These are phyloP conservation scores for Erythrobasidium hasegawianum DNA, from an alignment of 1,284 basidiomycete species.

Conservation along the genomic window DNA sequence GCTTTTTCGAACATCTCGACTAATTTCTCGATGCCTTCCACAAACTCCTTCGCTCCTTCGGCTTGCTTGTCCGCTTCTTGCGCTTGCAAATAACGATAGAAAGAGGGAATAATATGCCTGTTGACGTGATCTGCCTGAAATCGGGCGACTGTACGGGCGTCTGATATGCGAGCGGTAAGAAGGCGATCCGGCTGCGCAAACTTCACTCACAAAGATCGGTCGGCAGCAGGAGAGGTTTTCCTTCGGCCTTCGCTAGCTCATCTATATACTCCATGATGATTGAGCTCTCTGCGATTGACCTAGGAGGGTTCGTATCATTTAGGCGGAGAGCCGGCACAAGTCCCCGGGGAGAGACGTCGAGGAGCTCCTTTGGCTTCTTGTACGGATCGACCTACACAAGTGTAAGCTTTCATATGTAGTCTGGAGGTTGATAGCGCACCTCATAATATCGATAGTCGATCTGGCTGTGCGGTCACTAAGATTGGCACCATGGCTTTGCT, in stretches of 20 bases:
- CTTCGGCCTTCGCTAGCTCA: conserved; percentile 55
- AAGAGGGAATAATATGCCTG: conserved; percentile 64
- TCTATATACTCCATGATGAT: conserved; percentile 70
- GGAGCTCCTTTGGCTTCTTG: conserved; percentile 69
- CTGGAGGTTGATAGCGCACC: not conserved
- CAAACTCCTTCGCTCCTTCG: conserved; percentile 59
- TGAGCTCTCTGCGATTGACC: conserved; percentile 61
- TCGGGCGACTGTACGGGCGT: conserved; percentile 51
- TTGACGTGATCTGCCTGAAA: conserved; percentile 67
- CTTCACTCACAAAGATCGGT: conserved; percentile 26
- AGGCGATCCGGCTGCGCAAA: not conserved
- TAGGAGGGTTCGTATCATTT: conserved; percentile 49
- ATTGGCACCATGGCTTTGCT: too few species aligned
- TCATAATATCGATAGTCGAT: conserved; percentile 39
- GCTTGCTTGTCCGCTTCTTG: conserved; percentile 62
- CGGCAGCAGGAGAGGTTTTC: conserved; percentile 23
- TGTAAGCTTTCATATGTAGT: conserved; percentile 27
- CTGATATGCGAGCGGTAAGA: not conserved
- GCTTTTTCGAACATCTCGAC: conserved; percentile 60
- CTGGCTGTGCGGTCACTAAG: conserved; percentile 8
- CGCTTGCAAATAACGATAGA: conserved; percentile 73
- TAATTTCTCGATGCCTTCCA: conserved; percentile 57
- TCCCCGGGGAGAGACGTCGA: conserved; percentile 72
- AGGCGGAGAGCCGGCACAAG: conserved; percentile 68
- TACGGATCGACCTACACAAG: conserved; percentile 72